Percentiles rank a stretch among this genome's conserved stretches.
Conservation (phyloP, 352 stramenopile genomes). For the Phytopythium boreale region DNA sequence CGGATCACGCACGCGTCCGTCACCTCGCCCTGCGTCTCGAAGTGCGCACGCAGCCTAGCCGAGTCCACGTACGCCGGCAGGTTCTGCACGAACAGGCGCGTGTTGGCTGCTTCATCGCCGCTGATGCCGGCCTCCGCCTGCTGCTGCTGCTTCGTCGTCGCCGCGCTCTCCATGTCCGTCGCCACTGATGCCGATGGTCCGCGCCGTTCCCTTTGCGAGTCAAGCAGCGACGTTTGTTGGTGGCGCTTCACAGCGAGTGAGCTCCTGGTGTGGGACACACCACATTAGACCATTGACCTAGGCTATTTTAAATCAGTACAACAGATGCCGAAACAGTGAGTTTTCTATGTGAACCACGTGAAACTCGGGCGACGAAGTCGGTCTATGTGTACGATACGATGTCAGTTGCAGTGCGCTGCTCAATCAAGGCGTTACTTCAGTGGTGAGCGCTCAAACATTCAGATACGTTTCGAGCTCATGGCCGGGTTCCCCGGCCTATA, state of each 20-base stretch:
- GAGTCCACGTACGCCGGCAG: slow-evolving; percentile 77
- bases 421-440: too few relatives aligned
- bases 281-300: too few relatives aligned
- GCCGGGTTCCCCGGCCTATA: too few relatives aligned
- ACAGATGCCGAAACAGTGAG: too few relatives aligned
- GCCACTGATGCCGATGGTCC: neutral
- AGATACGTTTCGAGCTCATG: too few relatives aligned
- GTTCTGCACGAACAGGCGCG: slow-evolving; percentile 83
- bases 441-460: too few relatives aligned
- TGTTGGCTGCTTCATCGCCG: slow-evolving; percentile 17
- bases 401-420: too few relatives aligned
- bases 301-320: too few relatives aligned
- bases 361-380: too few relatives aligned
- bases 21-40: slow-evolving; percentile 74
- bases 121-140: too few relatives aligned
- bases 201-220: neutral
- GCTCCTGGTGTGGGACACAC: neutral
- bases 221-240: neutral
- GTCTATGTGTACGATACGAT: too few relatives aligned
- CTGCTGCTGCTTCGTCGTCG: neutral
- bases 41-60: slow-evolving; percentile 68
- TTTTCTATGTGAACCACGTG: too few relatives aligned
- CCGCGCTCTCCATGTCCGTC: neutral
- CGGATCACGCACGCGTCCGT: slow-evolving; percentile 88
- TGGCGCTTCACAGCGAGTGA: neutral